These are phyloP conservation scores for Coprinopsis strossmayeri DNA, from an alignment of 768 basidiomycete genomes.

Conservation along the genomic window DNA sequence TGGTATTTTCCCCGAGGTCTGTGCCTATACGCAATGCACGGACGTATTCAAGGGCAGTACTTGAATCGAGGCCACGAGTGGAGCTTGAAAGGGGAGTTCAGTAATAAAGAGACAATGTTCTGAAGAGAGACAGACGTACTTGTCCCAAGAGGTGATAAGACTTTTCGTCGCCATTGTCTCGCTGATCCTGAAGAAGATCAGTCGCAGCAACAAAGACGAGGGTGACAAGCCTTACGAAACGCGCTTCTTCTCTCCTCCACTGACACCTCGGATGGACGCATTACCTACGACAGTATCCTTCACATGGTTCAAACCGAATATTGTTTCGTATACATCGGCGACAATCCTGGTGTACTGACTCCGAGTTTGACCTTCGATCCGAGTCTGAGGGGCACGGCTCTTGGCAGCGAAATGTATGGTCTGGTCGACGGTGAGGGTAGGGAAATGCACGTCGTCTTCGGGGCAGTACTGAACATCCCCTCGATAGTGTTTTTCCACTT, in stretches of 20 bases:
- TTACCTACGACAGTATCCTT: conserved; percentile 73
- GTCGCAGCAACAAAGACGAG: background rate
- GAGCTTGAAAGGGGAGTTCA: conserved; percentile 37
- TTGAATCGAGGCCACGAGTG: conserved; percentile 59
- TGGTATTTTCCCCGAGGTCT: conserved; percentile 45
- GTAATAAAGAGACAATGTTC: background rate
- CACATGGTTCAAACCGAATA: conserved; percentile 74
- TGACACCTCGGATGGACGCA: conserved; percentile 66
- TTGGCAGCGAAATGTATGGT: conserved; percentile 66
- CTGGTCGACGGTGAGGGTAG: conserved; percentile 74
- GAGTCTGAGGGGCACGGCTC: conserved; percentile 58
- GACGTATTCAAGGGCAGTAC: conserved; percentile 69
- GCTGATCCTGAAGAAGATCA: conserved; percentile 17
- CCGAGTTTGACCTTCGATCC: conserved; percentile 36
- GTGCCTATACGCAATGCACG: conserved; percentile 61
- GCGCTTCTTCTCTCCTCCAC: conserved; percentile 75
- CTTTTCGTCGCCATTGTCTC: conserved; percentile 63
- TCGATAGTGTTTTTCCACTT: conserved; percentile 59
- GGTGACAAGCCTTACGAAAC: conserved; percentile 41
- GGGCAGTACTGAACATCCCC: conserved; percentile 81
- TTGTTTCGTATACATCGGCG: conserved; percentile 52
- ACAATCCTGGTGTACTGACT: conserved; percentile 35
- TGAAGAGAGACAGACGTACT: conserved; percentile 28
- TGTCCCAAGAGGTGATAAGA: conserved; percentile 70
- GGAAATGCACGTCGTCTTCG: conserved; percentile 84